Base-by-base conservation (phyloP, 306 rosid species). In the Sophora flavescens region DNA sequence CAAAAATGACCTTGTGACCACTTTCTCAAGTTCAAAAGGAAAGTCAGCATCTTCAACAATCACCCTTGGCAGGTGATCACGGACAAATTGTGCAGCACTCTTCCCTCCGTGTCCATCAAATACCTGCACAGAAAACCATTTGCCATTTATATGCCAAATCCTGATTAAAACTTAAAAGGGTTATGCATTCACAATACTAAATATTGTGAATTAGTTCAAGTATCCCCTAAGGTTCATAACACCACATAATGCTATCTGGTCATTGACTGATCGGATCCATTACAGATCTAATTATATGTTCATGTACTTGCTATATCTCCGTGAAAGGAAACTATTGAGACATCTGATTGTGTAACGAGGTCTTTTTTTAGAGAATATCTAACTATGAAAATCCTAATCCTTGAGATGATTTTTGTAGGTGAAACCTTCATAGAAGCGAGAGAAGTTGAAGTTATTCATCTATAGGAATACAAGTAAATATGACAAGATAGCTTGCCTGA, bases 81-180 rank as follows among this genome's bases (percentile, higher is more conserved):
- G 89, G 33, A 89, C 99, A 75, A 89, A 92, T 53, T 88, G 86
- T 1, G 99, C 98, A 8, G 99, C 99, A 28, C 72, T 86, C 67
- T 92, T 83, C 63, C 99, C 99, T 60, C 89, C 99, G 44, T 96
- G 99, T n/a, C 98, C 98, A 64, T 96, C 99, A 72, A 96, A 96
- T 61, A 96, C 97, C 99, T 96, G 79, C 72, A 30, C 41, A 77
- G 56, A 22, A 76, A 72, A 78, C 52, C 81, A 68, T 69, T 72
- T 74, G 11, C 71, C 65, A 64, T 61, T 75, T 8, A 64, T 8
- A 64, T 48, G 35, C 81, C 35, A 68, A 76, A 57, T 63, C 51
- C 54, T 63, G 57, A 50, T 50, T 28, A 12, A 57, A 16, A n/a
- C n/a, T n/a, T n/a, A n/a, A n/a, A n/a, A n/a, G n/a, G n/a, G n/a